phyloP scores from a whole-genome alignment of 345 rosid genomes.

The Corymbia maculata region DNA sequence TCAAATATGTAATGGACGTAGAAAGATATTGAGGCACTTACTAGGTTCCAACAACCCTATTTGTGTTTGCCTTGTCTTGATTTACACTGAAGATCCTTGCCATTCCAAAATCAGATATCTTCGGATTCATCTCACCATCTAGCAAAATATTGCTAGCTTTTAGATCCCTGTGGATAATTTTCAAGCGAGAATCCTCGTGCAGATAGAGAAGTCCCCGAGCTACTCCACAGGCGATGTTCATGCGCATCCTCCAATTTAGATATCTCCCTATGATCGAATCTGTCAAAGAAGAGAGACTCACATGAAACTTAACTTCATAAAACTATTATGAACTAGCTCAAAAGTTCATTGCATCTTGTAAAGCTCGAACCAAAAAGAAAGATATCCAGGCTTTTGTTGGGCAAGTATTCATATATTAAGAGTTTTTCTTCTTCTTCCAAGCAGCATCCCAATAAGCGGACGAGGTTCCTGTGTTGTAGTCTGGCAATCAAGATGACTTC shows the following conservation, averaged over 20 bases:
- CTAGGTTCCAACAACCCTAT: slow-evolving; percentile 16
- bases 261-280: neutral
- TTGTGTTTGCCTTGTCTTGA: slow-evolving; percentile 17
- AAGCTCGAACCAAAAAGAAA: neutral
- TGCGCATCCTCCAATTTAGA: slow-evolving; percentile 18
- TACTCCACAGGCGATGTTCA: slow-evolving; percentile 21
- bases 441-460: slow-evolving; percentile 9
- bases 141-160: slow-evolving; percentile 14
- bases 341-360: neutral
- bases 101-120: slow-evolving; percentile 25
- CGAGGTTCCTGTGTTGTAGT: slow-evolving; percentile 13
- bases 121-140: slow-evolving; percentile 16
- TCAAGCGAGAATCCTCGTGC: slow-evolving; percentile 31
- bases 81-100: slow-evolving; percentile 23
- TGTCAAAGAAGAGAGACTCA: neutral
- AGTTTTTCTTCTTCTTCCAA: slow-evolving; percentile 4
- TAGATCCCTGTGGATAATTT: slow-evolving; percentile 21
- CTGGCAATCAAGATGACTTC: slow-evolving; percentile 7
- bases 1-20: neutral
- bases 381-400: slow-evolving; percentile 12
- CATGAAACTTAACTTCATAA: neutral
- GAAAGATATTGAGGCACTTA: neutral
- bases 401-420: slow-evolving; percentile 9
- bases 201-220: slow-evolving; percentile 26
- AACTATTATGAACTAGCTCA: neutral